Evolutionary conservation across 176 grass and related monocot genomes (phyloP), one percentile per base, ranked within the genome.

Genomic region (Triticum monococcum): DNA sequence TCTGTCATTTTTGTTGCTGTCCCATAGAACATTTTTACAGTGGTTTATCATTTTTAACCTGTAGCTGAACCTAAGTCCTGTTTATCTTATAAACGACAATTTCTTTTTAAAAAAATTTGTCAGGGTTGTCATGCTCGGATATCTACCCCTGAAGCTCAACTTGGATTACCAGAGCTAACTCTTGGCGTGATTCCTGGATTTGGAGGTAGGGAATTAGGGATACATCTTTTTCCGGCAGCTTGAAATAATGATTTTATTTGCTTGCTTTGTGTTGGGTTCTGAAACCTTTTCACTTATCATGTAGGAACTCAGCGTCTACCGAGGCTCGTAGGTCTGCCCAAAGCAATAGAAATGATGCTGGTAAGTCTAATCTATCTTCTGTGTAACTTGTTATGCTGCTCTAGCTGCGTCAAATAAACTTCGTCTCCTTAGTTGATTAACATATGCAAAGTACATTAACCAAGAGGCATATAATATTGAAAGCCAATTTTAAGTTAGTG

Each of bases 171-270:
- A 89, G 96, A 98, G 68, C 84, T 98, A 28, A 98, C 89, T 65
- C 93, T 98, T 72, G 93, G 96, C 24, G 76, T 98, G 81, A 92
- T 98, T 91, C 96, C 96, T 95, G 93, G 96, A 86, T 95, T 92
- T 86, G 96, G 96, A 86, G 96, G 96, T 98, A 89, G 56, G 63
- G 25, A 65, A 65, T 25, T 65, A 65, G 63, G 75, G n/a, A 81
- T 78, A 41, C 25, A 41, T 86, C 52, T 79, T 43, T 86, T n/a
- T 25, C 5, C 75, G 30, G 71, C 50, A 79, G 61, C n/a, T 80
- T 64, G 2, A 36, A 61, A 32, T 88, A 72, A 9, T 63, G 13
- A 48, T 82, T 23, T 20, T 75, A 23, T 50, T 66, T 12, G 64
- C 41, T 62, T 71, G 38, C 22, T 71, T 89, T 38, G 32, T 74